phyloP scores from a whole-genome alignment of 768 basidiomycete genomes.

The Saitozyma podzolica region DNA sequence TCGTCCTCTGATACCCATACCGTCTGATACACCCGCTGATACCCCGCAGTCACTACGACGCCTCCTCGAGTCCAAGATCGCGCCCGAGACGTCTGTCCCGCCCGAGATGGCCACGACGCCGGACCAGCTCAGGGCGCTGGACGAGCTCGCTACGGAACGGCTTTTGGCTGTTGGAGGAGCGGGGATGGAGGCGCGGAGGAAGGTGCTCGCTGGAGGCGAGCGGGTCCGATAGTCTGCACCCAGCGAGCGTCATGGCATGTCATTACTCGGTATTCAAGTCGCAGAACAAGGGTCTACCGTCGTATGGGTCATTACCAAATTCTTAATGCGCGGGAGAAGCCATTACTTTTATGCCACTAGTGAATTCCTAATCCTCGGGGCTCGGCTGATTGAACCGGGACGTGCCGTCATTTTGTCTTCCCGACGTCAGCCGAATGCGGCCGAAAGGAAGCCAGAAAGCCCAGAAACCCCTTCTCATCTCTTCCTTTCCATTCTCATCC shows the following conservation, averaged over 20 bases:
- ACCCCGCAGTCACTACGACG: slow-evolving; percentile 15
- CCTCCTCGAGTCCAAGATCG: slow-evolving; percentile 12
- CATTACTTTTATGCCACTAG: too few species aligned
- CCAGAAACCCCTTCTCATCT: background rate
- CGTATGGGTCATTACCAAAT: too few species aligned
- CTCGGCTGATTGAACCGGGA: too few species aligned
- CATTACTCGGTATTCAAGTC: too few species aligned
- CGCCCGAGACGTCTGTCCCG: slow-evolving; percentile 17
- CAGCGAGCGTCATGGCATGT: too few species aligned
- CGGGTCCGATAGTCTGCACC: too few species aligned
- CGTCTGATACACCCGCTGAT: background rate
- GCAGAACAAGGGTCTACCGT: too few species aligned
- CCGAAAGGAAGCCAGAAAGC: background rate
- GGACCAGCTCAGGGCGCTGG: slow-evolving; percentile 26
- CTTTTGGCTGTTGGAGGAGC: slow-evolving; percentile 28
- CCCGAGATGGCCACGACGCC: slow-evolving; percentile 10
- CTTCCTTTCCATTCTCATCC: background rate
- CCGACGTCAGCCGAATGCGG: background rate
- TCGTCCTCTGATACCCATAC: background rate
- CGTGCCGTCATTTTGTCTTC: too few species aligned
- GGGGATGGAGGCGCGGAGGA: slow-evolving; percentile 19
- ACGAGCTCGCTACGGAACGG: slow-evolving; percentile 36
- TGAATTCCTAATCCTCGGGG: too few species aligned
- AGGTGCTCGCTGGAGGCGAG: too few species aligned
- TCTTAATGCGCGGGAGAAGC: too few species aligned